Conservation (phyloP, 495 filamentous ascomycete genomes). For the Tuber calosporum region DNA sequence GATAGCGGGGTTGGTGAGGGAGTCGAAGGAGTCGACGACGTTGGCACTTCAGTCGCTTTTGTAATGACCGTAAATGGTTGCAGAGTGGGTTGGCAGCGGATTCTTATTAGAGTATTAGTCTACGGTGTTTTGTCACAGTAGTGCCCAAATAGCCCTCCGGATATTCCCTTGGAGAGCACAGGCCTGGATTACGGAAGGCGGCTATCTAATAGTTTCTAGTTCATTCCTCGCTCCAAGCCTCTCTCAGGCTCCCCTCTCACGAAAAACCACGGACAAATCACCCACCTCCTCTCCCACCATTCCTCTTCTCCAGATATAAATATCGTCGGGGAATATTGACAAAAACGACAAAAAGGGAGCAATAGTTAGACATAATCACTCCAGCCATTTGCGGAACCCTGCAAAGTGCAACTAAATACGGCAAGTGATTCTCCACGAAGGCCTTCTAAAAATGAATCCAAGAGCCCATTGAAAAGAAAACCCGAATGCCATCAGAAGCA, state of each 20-base stretch:
- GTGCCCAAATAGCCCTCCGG: not conserved
- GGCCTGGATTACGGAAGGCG: not conserved
- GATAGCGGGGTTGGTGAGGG: slow-evolving; percentile 72
- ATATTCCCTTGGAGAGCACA: not conserved
- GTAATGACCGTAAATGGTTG: slow-evolving; percentile 5
- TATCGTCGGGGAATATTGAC: not conserved
- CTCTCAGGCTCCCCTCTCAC: not conserved
- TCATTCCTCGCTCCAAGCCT: not conserved
- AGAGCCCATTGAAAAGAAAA: not conserved
- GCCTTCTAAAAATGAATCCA: slow-evolving; percentile 3
- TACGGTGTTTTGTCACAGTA: not conserved
- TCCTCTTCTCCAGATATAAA: not conserved
- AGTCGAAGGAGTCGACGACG: slow-evolving; percentile 60
- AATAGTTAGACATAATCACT: not conserved
- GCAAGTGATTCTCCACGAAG: not conserved
- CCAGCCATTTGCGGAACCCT: not conserved
- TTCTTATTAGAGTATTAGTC: not conserved
- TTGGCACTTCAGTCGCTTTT: slow-evolving; percentile 54
- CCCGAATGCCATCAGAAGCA: not conserved
- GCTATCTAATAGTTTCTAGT: not conserved
- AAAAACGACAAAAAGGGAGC: not conserved
- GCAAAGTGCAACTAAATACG: not conserved
- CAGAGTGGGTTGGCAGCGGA: not conserved
- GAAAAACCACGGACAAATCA: not conserved
- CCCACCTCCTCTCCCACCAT: not conserved